Evolutionary conservation across 345 rosid genomes (phyloP), one percentile per base, ranked within the genome.

Genomic region (Eucalyptus grandis): DNA sequence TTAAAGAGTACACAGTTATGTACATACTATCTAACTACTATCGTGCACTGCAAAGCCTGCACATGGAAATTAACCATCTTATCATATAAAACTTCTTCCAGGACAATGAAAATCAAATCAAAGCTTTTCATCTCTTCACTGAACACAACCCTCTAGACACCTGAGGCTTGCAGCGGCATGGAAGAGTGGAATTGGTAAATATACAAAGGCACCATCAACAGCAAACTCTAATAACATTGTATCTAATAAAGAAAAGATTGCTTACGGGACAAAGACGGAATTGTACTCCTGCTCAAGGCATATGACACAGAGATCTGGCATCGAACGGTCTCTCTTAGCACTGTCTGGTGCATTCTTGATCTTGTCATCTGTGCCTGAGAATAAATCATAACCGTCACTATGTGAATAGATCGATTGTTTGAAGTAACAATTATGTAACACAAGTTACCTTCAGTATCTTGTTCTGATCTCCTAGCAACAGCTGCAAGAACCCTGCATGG

Each of bases 281-380:
- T 98, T 97, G 92, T 96, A 98, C 90, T 97, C 97, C 77, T 94
- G 95, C 94, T 97, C 99, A 88, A 97, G 98, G 93, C 99, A 98
- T 92, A 98, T 97, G 92, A 98, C 99, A 87, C 99, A 98, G 2
- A 96, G 92, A 93, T 95, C 97, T 90, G 98, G 99, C 94, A 96
- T 91, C 65, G 90, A 88, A 44, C 89, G 91, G 77, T 97, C 99
- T 93, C 92, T 95, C 91, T 94, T 95, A 60, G 92, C 49, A 89
- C 85, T 44, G 89, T 92, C 96, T 72, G 93, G 58, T 89, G 91
- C 96, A 85, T 92, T 91, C 89, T 95, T 97, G 43, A 90, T 88
- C 53, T 89, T 89, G 60, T 93, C 95, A 89, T 92, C 94, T 58
- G 95, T 87, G 89, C 94, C 97, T 94, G 91, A 65, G 88, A 91